Evolutionary conservation across 2,329 filamentous ascomycete genomes (phyloP).

Genomic region (Diplodia scrobiculata): DNA sequence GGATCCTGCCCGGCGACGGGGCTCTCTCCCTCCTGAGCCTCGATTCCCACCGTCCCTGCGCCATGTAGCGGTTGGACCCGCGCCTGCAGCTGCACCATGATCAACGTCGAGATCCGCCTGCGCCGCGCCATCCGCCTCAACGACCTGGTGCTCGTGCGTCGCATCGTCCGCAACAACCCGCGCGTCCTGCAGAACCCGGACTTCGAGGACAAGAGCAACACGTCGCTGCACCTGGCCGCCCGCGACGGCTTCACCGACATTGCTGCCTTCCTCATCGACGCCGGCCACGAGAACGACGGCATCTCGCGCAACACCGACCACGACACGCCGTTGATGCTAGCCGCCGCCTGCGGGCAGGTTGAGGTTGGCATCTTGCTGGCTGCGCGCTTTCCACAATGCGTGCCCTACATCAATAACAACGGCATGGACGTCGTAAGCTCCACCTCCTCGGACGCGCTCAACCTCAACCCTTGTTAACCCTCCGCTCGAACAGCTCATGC

Average conservation of each 20-base stretch:
- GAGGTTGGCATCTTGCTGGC: conserved; percentile 73
- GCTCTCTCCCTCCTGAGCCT: conserved; percentile 12
- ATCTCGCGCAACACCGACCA: conserved; percentile 77
- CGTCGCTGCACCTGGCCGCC: conserved; percentile 78
- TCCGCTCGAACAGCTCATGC: conserved; percentile 41
- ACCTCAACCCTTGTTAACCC: neutral
- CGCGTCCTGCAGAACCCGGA: conserved; percentile 77
- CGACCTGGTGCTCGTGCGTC: conserved; percentile 70
- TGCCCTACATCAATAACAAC: conserved; percentile 65
- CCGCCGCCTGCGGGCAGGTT: conserved; percentile 68
- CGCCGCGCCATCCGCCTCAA: conserved; percentile 79
- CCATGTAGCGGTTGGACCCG: conserved; percentile 15
- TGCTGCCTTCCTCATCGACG: conserved; percentile 68
- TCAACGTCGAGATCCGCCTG: conserved; percentile 73
- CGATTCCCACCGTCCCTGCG: neutral
- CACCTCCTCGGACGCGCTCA: neutral
- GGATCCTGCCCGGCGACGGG: neutral
- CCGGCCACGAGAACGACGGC: conserved; percentile 72
- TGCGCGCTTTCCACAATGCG: conserved; percentile 62
- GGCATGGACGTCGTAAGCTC: conserved; percentile 67
- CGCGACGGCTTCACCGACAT: conserved; percentile 70
- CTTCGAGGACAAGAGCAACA: conserved; percentile 73
- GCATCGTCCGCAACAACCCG: conserved; percentile 75
- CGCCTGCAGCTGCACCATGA: conserved; percentile 55
- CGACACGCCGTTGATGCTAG: conserved; percentile 81